These are phyloP conservation scores for Vigna trinervia DNA, from an alignment of 306 rosid genomes.

Conservation along the genomic window DNA sequence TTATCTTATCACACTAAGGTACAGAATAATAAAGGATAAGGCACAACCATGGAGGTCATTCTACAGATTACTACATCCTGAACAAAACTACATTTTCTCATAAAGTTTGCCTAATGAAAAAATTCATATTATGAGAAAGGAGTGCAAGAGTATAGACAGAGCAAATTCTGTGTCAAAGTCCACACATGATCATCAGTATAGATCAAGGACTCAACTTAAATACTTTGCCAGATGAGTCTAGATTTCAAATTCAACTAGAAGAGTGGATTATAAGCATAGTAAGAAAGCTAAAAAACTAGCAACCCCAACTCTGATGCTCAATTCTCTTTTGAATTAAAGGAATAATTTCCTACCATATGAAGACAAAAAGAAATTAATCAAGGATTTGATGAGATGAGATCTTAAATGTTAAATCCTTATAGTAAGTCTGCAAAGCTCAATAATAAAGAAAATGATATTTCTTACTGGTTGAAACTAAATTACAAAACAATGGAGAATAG, in stretches of 20 bases:
- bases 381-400: neutral
- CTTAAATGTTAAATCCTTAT: neutral
- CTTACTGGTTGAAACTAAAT: constrained; percentile 12
- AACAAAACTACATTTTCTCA: neutral
- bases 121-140: constrained; percentile 1
- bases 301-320: constrained; percentile 5
- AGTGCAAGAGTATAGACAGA: neutral
- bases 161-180: constrained; percentile 8
- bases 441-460: constrained; percentile 16
- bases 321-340: constrained; percentile 1
- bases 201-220: neutral
- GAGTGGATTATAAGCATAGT: neutral
- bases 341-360: neutral
- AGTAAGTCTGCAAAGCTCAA: constrained; percentile 22
- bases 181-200: neutral
- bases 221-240: neutral
- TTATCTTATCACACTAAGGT: constrained; percentile 4
- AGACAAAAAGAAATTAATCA: constrained; percentile 10
- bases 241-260: constrained; percentile 7
- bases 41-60: neutral
- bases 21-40: constrained; percentile 27
- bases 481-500: neutral
- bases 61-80: constrained; percentile 13
- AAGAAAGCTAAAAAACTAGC: constrained; percentile 1
- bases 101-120: neutral